These are phyloP conservation scores for Neurospora pannonica DNA, from an alignment of 495 filamentous ascomycete species.

Conservation along the genomic window DNA sequence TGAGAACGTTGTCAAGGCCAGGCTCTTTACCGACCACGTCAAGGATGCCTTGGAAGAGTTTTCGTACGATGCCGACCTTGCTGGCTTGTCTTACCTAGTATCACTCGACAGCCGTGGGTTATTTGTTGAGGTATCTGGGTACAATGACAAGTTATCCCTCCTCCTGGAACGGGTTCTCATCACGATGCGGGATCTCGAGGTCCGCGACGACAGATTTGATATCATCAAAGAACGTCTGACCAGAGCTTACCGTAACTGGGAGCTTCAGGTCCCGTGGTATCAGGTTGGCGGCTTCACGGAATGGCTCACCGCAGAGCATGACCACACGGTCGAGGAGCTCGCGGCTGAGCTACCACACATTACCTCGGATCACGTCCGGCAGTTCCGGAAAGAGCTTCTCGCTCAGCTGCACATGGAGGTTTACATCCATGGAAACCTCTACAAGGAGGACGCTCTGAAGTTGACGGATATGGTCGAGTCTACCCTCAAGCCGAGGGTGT, in stretches of 20 bases:
- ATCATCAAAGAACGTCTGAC: constrained; percentile 82
- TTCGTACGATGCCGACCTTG: constrained; percentile 91
- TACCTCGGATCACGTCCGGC: constrained; percentile 60
- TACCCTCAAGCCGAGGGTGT: constrained; percentile 62
- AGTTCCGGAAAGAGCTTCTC: constrained; percentile 73
- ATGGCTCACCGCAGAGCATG: constrained; percentile 67
- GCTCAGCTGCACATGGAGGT: constrained; percentile 81
- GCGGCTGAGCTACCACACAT: constrained; percentile 66
- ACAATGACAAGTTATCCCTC: constrained; percentile 92
- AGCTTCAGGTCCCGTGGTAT: constrained; percentile 77
- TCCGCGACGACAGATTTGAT: constrained; percentile 76
- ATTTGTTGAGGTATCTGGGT: constrained; percentile 73
- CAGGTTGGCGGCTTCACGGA: constrained; percentile 80
- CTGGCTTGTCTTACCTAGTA: constrained; percentile 79
- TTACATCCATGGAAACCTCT: constrained; percentile 84
- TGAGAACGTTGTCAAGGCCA: constrained; percentile 63
- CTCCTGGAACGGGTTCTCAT: constrained; percentile 83
- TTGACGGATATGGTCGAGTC: constrained; percentile 75
- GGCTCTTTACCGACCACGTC: constrained; percentile 79
- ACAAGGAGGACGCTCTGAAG: constrained; percentile 88
- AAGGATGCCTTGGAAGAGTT: constrained; percentile 88
- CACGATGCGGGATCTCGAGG: constrained; percentile 75
- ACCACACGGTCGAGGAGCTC: constrained; percentile 74
- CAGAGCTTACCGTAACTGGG: constrained; percentile 72
- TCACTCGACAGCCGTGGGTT: constrained; percentile 60